Evolutionary conservation across 2,329 filamentous ascomycete species (phyloP).

Genomic region (Beauveria rudraprayagi): DNA sequence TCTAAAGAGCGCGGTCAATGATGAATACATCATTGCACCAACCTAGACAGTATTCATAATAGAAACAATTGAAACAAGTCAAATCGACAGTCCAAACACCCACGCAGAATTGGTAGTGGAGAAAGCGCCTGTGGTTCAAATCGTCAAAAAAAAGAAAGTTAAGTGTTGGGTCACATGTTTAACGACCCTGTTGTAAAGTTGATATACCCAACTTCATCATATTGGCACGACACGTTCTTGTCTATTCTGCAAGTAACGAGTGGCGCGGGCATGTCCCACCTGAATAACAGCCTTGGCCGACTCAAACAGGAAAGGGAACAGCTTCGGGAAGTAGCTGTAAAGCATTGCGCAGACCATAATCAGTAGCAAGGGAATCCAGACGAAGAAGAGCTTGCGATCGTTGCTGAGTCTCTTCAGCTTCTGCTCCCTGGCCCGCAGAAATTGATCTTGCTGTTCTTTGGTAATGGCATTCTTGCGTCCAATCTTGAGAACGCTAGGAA

Average conservation of each 20-base stretch:
- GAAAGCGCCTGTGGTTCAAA: background rate
- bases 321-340: slow-evolving; percentile 43
- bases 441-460: slow-evolving; percentile 55
- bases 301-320: slow-evolving; percentile 29
- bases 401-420: slow-evolving; percentile 56
- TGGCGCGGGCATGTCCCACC: slow-evolving; percentile 17
- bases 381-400: slow-evolving; percentile 59
- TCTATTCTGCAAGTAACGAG: slow-evolving; percentile 19
- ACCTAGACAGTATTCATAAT: background rate
- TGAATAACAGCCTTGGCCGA: slow-evolving; percentile 26
- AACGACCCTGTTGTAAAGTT: background rate
- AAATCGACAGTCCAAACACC: slow-evolving; percentile 3
- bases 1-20: background rate
- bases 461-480: slow-evolving; percentile 57
- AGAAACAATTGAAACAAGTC: background rate
- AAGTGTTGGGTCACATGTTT: background rate
- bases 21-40: background rate
- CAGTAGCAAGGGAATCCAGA: slow-evolving; percentile 51
- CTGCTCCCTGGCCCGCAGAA: slow-evolving; percentile 51
- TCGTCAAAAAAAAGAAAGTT: background rate
- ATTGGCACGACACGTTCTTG: slow-evolving; percentile 21
- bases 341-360: slow-evolving; percentile 41
- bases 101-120: background rate
- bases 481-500: slow-evolving; percentile 44
- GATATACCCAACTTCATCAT: slow-evolving; percentile 11